These are phyloP conservation scores for Syncephalastrum monosporum DNA, from an alignment of 371 early-diverging fungal genomes.

Conservation along the genomic window DNA sequence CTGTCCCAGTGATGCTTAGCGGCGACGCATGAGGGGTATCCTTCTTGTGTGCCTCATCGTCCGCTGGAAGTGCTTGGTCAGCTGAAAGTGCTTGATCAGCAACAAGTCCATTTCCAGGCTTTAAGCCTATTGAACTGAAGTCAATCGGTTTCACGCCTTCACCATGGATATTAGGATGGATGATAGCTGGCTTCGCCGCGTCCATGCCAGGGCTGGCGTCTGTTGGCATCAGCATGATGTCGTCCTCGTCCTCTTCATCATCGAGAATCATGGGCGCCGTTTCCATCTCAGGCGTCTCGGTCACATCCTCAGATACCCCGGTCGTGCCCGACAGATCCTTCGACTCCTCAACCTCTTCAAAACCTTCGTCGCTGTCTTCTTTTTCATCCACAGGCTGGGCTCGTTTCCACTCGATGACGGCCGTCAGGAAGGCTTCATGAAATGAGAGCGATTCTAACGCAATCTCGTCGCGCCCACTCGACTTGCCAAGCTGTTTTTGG, in stretches of 20 bases:
- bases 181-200: no score
- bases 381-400: not conserved
- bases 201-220: no score
- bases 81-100: no score
- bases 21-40: no score
- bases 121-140: no score
- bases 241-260: conserved; percentile 24
- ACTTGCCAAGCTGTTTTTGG: conserved; percentile 45
- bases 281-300: not conserved
- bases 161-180: no score
- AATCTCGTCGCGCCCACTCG: conserved; percentile 40
- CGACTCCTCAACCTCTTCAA: conserved; percentile 3
- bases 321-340: not conserved
- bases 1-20: no score
- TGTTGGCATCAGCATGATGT: not conserved
- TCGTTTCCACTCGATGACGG: conserved; percentile 27
- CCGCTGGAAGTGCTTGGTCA: no score
- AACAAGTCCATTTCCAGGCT: no score
- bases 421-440: conserved; percentile 37
- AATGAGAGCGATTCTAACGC: conserved; percentile 42
- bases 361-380: not conserved
- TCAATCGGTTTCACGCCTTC: no score
- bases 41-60: no score
- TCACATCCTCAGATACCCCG: not conserved
- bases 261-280: conserved; percentile 7